Conservation (phyloP, 352 stramenopile genomes). For the Phytopythium aichiense region DNA sequence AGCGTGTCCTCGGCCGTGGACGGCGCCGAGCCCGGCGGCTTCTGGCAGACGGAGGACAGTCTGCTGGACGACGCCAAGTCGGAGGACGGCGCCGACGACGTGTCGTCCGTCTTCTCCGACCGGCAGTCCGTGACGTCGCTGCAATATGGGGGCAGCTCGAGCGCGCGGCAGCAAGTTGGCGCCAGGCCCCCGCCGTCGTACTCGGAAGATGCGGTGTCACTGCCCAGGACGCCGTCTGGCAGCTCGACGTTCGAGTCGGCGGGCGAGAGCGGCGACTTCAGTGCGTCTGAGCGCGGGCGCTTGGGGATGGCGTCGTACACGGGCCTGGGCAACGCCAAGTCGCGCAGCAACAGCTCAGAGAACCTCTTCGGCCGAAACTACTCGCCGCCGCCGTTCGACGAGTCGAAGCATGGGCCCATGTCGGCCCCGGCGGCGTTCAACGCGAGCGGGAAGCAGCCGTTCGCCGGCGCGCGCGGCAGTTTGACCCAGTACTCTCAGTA, state of each 20-base stretch:
- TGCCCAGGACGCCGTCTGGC: conserved; percentile 14
- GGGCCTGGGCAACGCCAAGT: conserved; percentile 52
- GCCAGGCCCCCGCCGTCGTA: background rate
- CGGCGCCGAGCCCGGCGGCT: conserved; percentile 1
- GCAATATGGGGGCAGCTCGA: background rate
- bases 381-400: conserved; percentile 19
- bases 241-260: conserved; percentile 24
- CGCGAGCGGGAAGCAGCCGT: conserved; percentile 25
- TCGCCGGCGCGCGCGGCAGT: conserved; percentile 13
- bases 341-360: conserved; percentile 46
- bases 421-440: conserved; percentile 37
- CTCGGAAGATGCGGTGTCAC: conserved; percentile 8
- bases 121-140: conserved; percentile 4
- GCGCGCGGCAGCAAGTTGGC: background rate
- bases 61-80: conserved; percentile 7
- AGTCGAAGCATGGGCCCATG: conserved; percentile 32
- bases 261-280: conserved; percentile 32
- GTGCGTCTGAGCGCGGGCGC: conserved; percentile 51
- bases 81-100: conserved; percentile 3
- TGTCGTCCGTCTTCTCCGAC: conserved; percentile 6
- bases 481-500: conserved; percentile 22
- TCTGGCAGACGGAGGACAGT: conserved; percentile 8
- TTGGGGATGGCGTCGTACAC: conserved; percentile 44
- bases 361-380: conserved; percentile 20
- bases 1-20: background rate